phyloP scores from a whole-genome alignment of 2,329 filamentous ascomycete species.

The Pseudocercospora crystallina region DNA sequence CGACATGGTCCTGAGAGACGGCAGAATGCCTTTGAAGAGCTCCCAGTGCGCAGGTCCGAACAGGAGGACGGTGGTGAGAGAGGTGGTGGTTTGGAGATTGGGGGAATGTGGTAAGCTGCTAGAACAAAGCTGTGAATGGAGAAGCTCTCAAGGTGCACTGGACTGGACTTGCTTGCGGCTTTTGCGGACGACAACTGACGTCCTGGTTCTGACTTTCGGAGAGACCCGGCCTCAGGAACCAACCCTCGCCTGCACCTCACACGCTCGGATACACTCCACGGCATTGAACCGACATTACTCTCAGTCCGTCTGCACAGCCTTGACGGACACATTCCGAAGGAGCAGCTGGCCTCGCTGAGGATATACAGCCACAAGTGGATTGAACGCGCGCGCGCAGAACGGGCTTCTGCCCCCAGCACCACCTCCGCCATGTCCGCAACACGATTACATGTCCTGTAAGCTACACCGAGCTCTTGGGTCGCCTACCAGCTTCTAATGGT shows the following conservation, averaged over 20 bases:
- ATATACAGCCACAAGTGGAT: too few species aligned
- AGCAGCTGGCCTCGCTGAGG: too few species aligned
- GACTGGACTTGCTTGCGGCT: too few species aligned
- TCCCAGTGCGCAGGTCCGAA: constrained; percentile 15
- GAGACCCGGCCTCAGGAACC: background rate
- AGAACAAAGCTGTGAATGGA: too few species aligned
- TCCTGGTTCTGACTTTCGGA: background rate
- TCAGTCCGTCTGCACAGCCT: too few species aligned
- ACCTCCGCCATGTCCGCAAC: constrained; percentile 31
- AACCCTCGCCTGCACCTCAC: background rate
- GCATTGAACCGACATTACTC: too few species aligned
- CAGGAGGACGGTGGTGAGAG: background rate
- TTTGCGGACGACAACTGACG: too few species aligned
- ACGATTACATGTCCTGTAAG: constrained; percentile 35
- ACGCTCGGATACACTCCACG: background rate
- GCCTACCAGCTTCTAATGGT: background rate
- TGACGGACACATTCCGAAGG: too few species aligned
- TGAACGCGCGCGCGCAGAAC: too few species aligned
- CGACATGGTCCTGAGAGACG: constrained; percentile 35
- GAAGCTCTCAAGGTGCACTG: background rate
- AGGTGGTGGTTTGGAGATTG: background rate
- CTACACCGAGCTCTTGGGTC: background rate
- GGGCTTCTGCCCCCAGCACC: background rate
- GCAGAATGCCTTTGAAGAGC: constrained; percentile 29
- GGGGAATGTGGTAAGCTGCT: background rate